Evolutionary conservation across 2,329 filamentous ascomycete genomes (phyloP), one percentile per base, ranked within the genome.

Genomic region (Penicillium concentricum): DNA sequence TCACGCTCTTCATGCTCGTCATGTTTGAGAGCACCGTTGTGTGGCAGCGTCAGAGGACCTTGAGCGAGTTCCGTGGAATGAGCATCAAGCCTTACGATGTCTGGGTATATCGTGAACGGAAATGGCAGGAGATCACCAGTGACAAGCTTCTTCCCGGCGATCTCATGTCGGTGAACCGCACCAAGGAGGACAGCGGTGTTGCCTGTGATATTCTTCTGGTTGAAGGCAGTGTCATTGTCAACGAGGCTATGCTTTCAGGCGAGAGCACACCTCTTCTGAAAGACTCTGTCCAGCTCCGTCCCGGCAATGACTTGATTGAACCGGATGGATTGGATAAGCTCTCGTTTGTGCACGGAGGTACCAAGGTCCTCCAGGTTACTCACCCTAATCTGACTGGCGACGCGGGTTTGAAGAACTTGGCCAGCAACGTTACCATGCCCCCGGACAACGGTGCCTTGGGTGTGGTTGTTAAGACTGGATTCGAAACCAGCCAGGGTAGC

Each of bases 61-160:
- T 99, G 64, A 95, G 85, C 71, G 94, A 99, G 77, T 99, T 99
- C 80, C 91, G 94, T 48, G 92, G 93, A 66, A 99, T 99, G 95
- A 96, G 91, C 82, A 97, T 99, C 79, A 96, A 99, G 81, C 95
- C 94, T 13, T 97, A 97, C 74, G 89, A 94, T 60, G 87, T 97
- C 65, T 95, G 89, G 83, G 94, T 93, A 9, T 96, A 90, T 78
- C 86, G 95, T 57, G 81, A 91, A 65, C 88, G 89, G 70, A 91
- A 90, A 72, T 99, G 94, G 94, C 83, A 84, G 66, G 90, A 97
- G 77, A 84, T 92, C 49, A 86, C 88, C 71, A 97, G 92, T 72
- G 93, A 99, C 76, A 89, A 91, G 72, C 86, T 99, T 54, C 82
- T 99, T 8, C 94, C 94, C 2, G 94, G 94, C 35, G 94, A 99